phyloP scores from a whole-genome alignment of 371 early-diverging fungal genomes.

The Mortierella sp. region DNA sequence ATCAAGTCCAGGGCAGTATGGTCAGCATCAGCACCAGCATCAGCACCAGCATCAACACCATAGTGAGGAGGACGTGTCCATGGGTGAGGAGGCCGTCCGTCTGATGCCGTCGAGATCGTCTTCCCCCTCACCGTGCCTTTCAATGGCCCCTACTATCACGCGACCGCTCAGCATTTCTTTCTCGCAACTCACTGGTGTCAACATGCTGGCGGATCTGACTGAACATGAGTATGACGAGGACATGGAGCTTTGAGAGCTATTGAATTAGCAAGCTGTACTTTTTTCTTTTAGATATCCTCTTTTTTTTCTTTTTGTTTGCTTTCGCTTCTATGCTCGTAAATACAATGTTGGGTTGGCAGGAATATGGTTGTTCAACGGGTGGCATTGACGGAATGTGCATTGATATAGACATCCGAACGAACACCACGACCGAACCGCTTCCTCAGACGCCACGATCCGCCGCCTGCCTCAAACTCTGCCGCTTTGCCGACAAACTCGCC shows the following conservation, averaged over 20 bases:
- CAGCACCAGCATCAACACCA: conserved; percentile 22
- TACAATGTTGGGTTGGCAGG: neutral
- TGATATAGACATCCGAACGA: conserved; percentile 28
- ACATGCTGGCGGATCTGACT: conserved; percentile 41
- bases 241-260: conserved; percentile 40
- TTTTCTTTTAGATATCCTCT: neutral
- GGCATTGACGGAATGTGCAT: neutral
- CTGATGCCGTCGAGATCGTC: conserved; percentile 38
- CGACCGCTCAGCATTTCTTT: conserved; percentile 49
- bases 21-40: conserved; percentile 25
- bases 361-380: neutral
- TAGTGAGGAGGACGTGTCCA: conserved; percentile 38
- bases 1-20: conserved; percentile 20
- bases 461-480: conserved; percentile 34
- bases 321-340: neutral
- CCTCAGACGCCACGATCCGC: conserved; percentile 11
- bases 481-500: conserved; percentile 41
- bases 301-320: neutral
- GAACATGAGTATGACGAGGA: conserved; percentile 55
- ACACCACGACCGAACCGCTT: conserved; percentile 42
- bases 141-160: conserved; percentile 41
- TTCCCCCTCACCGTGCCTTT: conserved; percentile 48
- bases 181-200: conserved; percentile 39
- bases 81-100: conserved; percentile 37
- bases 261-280: neutral